Evolutionary conservation across 140 eudicot species (phyloP), one percentile per base, ranked within the genome.

Genomic region (Senecio squalidus): DNA sequence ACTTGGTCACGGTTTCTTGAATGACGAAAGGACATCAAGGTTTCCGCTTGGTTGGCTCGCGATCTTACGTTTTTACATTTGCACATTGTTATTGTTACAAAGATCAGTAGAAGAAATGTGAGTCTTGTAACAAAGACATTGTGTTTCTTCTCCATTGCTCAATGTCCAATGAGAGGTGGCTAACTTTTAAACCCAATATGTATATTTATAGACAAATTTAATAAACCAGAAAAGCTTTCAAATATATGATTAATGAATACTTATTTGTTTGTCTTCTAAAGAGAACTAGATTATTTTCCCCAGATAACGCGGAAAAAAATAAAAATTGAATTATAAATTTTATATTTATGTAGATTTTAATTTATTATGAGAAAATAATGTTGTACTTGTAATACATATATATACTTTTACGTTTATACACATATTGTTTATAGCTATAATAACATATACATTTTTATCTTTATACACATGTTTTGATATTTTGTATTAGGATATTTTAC

Each of bases 21-120:
- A 3, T 52, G 78, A 0, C 82, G 78, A 20, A 82, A 75, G 22
- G 78, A 60, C 71, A 51, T 68, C 2, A 82, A 48, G 23, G 79
- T 60, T 57, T 76, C 60, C 11, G 82, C 90, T 70, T 78, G 82
- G 59, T 72, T 70, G 20, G 36, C 58, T 6, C 69, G 48, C 0
- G 66, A 40, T n/a, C 78, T 80, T 23, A 59, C 72, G 75, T 67
- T 21, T 55, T 60, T 47, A 59, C 71, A 40, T 2, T 54, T 41
- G 62, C 61, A 64, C 34, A 59, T 16, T 24, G 63, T 52, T 6
- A 62, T 6, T 0, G 52, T 54, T 55, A 65, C 64, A 36, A 75
- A 53, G 45, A 64, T 20, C 2, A 78, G 26, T 30, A 75, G 58
- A 30, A 71, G 45, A 22, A 71, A n/a, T 40, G 41, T 39, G 71